Conservation (phyloP, 1,284 basidiomycete species). For the Cutaneotrichosporon cutaneum region DNA sequence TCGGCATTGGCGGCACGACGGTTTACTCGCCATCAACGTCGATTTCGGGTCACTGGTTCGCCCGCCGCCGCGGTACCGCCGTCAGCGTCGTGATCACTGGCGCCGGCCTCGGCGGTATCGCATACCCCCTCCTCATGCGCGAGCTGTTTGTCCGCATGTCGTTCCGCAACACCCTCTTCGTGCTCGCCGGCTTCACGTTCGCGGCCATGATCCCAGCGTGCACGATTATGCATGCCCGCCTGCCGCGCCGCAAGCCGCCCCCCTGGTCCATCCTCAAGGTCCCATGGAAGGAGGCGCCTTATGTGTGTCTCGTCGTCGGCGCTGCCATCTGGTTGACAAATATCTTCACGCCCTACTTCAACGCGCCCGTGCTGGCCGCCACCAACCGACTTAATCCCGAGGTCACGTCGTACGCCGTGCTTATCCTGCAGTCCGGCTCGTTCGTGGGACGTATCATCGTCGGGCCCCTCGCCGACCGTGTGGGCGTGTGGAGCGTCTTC, state of each 20-base stretch:
- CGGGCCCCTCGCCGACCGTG: constrained; percentile 15
- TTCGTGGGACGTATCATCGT: constrained; percentile 11
- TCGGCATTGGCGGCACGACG: constrained; percentile 41
- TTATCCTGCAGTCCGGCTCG: constrained; percentile 15
- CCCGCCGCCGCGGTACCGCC: constrained; percentile 41
- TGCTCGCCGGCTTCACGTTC: constrained; percentile 24
- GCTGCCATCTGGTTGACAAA: not conserved
- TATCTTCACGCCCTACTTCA: constrained; percentile 22
- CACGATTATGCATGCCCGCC: constrained; percentile 26
- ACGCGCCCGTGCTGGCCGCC: constrained; percentile 12
- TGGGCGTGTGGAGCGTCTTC: constrained; percentile 20
- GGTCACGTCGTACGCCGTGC: constrained; percentile 15
- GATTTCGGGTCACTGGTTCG: constrained; percentile 50
- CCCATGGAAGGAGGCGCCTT: constrained; percentile 18
- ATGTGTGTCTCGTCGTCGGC: constrained; percentile 17
- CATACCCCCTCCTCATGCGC: constrained; percentile 32
- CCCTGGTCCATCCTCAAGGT: constrained; percentile 18
- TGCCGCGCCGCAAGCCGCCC: constrained; percentile 23
- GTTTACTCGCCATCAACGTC: constrained; percentile 47
- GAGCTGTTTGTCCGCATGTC: constrained; percentile 23
- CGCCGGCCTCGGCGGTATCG: constrained; percentile 42
- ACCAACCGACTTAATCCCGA: not conserved
- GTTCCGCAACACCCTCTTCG: constrained; percentile 30
- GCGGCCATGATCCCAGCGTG: constrained; percentile 30
- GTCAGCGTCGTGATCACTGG: constrained; percentile 46